Base-by-base conservation (phyloP, 768 basidiomycete species). In the Boletus eberwhitei region DNA sequence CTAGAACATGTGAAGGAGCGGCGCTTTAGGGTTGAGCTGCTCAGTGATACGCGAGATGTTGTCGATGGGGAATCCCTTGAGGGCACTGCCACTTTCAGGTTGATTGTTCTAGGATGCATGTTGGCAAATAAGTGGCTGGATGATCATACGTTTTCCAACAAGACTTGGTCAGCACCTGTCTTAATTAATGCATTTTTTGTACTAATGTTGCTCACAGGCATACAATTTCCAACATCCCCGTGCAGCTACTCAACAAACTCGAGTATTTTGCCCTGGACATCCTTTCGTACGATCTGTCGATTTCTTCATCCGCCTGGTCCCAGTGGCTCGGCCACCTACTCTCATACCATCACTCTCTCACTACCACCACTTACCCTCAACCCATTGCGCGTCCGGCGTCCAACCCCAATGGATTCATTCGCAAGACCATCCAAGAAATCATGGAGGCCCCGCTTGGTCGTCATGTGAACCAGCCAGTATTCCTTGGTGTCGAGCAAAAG, bases 71-170 rank as follows among this genome's bases (percentile, higher is more conserved):
- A 83, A 43, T 71, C 73, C 4, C 70, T 74, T 46, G 87, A 88
- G 64, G 74, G 77, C 7, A 79, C 77, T 55, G 84, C 83, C 1
- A 83, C 86, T 12, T 91, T 90, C 70, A 82, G 87, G 50, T 76
- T 92, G 40, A 76, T 91, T 54, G 79, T 92, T 22, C 76, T 92
- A 22, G 90, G 90, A 19, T 90, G 84, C 58, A 90, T 92, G 88
- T 74, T 92, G 34, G 88, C 89, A 19, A 91, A 91, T 70, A 92
- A 92, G 72, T 91, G 90, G 90, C 66, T 92, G 59, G 89, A 91
- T 59, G 90, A 92, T 61, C 90, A 92, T 64, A 91, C 90, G 0
- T 92, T 91, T 71, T 90, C 88, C 38, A 91, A 91, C 73, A 91
- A 90, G 74, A 92, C 90, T 50, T 92, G 90, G 90, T 90, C 68